Evolutionary conservation across 2,329 filamentous ascomycete species (phyloP), one percentile per base, ranked within the genome.

Genomic region (Diaporthe helianthi): DNA sequence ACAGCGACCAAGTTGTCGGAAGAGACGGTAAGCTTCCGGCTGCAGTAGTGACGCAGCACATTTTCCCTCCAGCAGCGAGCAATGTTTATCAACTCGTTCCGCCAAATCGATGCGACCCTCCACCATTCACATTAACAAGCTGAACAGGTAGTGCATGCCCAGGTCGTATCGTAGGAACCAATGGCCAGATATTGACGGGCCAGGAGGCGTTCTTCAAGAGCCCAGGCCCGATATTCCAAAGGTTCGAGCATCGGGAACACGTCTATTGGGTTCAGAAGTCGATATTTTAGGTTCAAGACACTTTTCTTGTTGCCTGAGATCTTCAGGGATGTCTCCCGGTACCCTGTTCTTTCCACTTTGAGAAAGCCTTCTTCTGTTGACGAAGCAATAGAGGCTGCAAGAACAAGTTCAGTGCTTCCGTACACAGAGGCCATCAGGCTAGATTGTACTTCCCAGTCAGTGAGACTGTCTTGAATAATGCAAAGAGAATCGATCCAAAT

Each of bases 401-500:
- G 24, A 12, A 60, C 55, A 0, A 60, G 24, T 0, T 60, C 55
- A 10, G 55, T 38, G 1, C 19, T 60, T 8, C 55, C 55, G 12
- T 46, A 60, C 2, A 60, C 55, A 4, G 2, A 31, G 1, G 55
- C 38, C 55, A 60, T 60, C 4, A 60, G 24, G 31, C 38, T 31
- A 0, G 55, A 60, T 31, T 60, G 55, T 19, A 31, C 55, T 5
- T 46, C 55, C 55, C 55, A 60, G 38, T 60, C 55, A 0, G 0
- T 22, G 3, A 1, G 4, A 19, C 6, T 46, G 38, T 60, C 55
- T 46, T 60, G 55, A 9, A 46, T 1, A 1, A 60, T 60, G 24
- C 54, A 44, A 60, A 60, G 24, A 31, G 55, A 60, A 3, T 60
- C 55, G 3, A 46, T 60, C 55, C 55, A 61, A 1, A 61, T 12